These are phyloP conservation scores for Thalassiosira allenii DNA, from an alignment of 352 stramenopile species.

Conservation along the genomic window DNA sequence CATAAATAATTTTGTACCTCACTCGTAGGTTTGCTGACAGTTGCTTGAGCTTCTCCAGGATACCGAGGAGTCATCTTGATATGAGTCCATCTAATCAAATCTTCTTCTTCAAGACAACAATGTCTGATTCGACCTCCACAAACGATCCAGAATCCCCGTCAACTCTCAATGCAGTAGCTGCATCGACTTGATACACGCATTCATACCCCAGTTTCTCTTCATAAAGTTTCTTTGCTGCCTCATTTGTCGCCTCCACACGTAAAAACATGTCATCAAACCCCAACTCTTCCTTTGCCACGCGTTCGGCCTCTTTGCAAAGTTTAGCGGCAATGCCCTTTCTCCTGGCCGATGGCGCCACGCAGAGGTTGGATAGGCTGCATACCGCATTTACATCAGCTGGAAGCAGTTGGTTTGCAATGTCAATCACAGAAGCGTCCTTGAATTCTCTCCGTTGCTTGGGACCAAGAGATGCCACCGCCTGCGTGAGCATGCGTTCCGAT, in stretches of 20 bases:
- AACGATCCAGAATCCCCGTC: constrained; percentile 64
- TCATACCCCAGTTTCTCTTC: constrained; percentile 68
- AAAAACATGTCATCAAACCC: constrained; percentile 65
- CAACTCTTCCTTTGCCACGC: constrained; percentile 52
- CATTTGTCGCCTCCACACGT: constrained; percentile 68
- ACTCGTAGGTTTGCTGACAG: no score
- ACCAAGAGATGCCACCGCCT: constrained; percentile 65
- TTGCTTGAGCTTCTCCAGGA: no score
- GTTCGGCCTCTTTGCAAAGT: constrained; percentile 66
- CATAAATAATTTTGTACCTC: no score
- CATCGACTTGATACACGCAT: constrained; percentile 27
- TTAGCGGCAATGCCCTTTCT: constrained; percentile 55
- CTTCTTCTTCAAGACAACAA: constrained; percentile 65
- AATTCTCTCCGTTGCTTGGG: constrained; percentile 72
- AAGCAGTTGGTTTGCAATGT: constrained; percentile 63
- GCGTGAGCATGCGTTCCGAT: constrained; percentile 60
- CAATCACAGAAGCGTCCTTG: constrained; percentile 64
- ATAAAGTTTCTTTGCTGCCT: constrained; percentile 65
- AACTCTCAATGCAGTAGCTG: constrained; percentile 46
- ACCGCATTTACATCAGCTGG: constrained; percentile 56
- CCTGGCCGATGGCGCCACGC: constrained; percentile 55
- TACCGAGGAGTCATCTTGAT: no score
- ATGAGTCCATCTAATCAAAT: constrained; percentile 16
- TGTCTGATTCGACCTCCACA: constrained; percentile 62
- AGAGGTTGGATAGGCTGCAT: constrained; percentile 70